phyloP scores from a whole-genome alignment of 176 grass and related monocot species.

The Guadua angustifolia region DNA sequence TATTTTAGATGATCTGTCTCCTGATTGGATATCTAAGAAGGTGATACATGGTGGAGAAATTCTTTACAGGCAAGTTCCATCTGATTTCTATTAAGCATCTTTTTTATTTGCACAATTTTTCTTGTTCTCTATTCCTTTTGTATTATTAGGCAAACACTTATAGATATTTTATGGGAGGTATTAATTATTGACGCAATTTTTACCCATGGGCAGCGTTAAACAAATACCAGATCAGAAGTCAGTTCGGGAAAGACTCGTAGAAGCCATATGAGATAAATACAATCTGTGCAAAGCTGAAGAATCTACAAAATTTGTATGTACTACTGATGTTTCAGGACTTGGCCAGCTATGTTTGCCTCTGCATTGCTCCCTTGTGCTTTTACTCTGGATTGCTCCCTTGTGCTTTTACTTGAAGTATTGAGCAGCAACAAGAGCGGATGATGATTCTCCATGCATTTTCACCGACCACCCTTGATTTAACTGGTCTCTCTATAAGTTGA shows the following conservation, averaged over 20 bases:
- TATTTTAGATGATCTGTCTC: constrained; percentile 69
- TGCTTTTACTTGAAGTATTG: constrained; percentile 1
- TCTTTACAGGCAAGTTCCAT: constrained; percentile 75
- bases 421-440: not conserved
- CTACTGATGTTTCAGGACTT: constrained; percentile 1
- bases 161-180: not conserved
- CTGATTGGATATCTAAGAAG: constrained; percentile 83
- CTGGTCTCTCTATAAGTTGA: constrained; percentile 8
- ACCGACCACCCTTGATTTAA: not conserved
- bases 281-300: constrained; percentile 10
- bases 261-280: constrained; percentile 46
- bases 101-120: not conserved
- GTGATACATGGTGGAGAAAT: constrained; percentile 58
- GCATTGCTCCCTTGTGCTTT: no score
- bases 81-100: not conserved
- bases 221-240: constrained; percentile 58
- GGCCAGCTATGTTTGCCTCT: constrained; percentile 3
- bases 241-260: constrained; percentile 60
- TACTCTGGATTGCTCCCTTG: constrained; percentile 13
- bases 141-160: not conserved
- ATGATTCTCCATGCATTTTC: not conserved
- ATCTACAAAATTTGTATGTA: constrained; percentile 10
- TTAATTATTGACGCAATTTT: constrained; percentile 3
- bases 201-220: constrained; percentile 66
- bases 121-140: not conserved